Percentiles rank a stretch among this genome's conserved stretches.
These are phyloP conservation scores for Microsporum ferrugineum DNA, from an alignment of 2,329 filamentous ascomycete genomes.

Conservation along the genomic window DNA sequence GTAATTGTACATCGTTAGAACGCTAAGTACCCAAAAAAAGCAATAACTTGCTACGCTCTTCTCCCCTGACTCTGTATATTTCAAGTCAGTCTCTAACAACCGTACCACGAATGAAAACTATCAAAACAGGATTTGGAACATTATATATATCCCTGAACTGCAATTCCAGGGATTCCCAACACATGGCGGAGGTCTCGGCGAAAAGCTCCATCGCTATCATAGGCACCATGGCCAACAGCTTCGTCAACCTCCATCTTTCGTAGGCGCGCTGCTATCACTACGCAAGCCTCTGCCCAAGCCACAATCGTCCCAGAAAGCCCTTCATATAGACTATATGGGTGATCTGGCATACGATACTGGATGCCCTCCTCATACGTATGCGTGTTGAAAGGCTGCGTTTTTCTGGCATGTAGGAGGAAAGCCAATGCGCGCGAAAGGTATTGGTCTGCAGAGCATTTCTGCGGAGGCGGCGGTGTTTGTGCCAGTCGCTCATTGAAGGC, in stretches of 20 bases:
- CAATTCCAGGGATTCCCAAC: slow-evolving; percentile 8
- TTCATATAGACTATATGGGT: slow-evolving; percentile 30
- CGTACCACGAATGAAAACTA: background rate
- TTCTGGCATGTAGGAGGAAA: slow-evolving; percentile 28
- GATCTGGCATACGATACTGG: slow-evolving; percentile 32
- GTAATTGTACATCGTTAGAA: background rate
- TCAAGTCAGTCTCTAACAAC: too few species aligned
- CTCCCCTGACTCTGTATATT: background rate
- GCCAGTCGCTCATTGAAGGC: slow-evolving; percentile 16
- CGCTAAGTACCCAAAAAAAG: background rate
- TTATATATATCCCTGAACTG: slow-evolving; percentile 9
- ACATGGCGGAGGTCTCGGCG: slow-evolving; percentile 1
- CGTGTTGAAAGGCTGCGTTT: slow-evolving; percentile 29
- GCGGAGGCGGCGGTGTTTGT: slow-evolving; percentile 5
- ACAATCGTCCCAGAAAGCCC: slow-evolving; percentile 31
- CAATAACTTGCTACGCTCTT: background rate
- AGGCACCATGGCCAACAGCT: background rate
- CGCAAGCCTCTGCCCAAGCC: slow-evolving; percentile 33
- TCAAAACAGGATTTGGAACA: background rate
- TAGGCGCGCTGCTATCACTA: slow-evolving; percentile 24
- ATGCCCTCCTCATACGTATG: slow-evolving; percentile 11
- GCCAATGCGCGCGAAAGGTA: slow-evolving; percentile 30
- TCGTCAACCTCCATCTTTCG: slow-evolving; percentile 22
- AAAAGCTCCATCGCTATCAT: background rate
- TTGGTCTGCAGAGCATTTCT: slow-evolving; percentile 23